A percentile compares a stretch with the other conserved stretches of the same genome.
phyloP scores from a whole-genome alignment of 306 rosid genomes.

The Dryas alaskensis region DNA sequence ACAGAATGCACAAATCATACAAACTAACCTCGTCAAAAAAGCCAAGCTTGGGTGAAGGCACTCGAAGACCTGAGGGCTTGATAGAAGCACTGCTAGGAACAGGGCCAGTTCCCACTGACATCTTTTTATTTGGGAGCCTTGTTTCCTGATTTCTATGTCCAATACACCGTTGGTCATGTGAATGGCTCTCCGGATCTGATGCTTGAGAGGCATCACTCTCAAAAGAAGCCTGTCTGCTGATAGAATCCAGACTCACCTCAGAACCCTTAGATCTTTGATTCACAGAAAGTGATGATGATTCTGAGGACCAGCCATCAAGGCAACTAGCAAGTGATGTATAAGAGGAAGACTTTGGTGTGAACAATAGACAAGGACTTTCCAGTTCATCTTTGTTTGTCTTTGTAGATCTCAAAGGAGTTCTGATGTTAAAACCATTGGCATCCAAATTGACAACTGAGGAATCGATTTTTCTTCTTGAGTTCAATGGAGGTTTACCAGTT shows the following conservation, averaged over 20 bases:
- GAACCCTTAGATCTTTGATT: conserved; percentile 5
- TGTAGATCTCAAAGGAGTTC: conserved; percentile 20
- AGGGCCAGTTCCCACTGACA: neutral
- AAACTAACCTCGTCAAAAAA: conserved; percentile 52
- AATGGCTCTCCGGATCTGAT: conserved; percentile 8
- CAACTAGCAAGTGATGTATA: conserved; percentile 29
- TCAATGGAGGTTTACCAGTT: conserved; percentile 15
- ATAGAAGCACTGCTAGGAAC: conserved; percentile 17
- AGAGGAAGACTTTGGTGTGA: conserved; percentile 30
- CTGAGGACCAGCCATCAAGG: conserved; percentile 34
- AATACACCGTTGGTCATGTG: neutral
- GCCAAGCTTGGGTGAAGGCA: conserved; percentile 52
- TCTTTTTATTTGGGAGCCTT: conserved; percentile 10
- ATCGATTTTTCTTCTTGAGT: conserved; percentile 8
- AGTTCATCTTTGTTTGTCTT: conserved; percentile 11
- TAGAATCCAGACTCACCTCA: conserved; percentile 1
- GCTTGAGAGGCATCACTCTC: conserved; percentile 3
- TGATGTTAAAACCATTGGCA: conserved; percentile 4
- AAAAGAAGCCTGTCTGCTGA: conserved; percentile 8
- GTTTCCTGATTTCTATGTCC: conserved; percentile 4
- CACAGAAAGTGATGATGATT: conserved; percentile 23
- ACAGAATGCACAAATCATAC: neutral
- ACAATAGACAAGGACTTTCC: conserved; percentile 13
- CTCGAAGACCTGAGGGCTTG: conserved; percentile 48
- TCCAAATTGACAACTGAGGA: neutral